These are phyloP conservation scores for Neurospora sp. DNA, from an alignment of 495 filamentous ascomycete species.

Conservation along the genomic window DNA sequence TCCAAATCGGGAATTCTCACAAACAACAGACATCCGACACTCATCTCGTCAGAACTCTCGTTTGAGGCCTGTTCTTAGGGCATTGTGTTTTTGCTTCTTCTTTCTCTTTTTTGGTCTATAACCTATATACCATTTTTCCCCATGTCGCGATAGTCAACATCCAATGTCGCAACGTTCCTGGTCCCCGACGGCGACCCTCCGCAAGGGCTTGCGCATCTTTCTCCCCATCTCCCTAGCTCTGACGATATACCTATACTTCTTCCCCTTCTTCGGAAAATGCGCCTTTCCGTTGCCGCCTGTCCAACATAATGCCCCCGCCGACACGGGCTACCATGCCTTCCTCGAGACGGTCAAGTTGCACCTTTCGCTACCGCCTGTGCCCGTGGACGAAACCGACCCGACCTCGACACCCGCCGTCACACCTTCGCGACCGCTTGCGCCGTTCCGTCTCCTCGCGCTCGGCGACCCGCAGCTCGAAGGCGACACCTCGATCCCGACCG, in stretches of 20 bases:
- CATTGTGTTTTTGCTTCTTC: neutral
- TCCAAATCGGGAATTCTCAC: neutral
- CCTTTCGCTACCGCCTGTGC: conserved; percentile 1
- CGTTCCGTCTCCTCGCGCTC: conserved; percentile 81
- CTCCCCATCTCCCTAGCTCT: conserved; percentile 58
- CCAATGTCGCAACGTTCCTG: neutral
- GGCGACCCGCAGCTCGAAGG: conserved; percentile 95
- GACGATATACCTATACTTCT: conserved; percentile 77
- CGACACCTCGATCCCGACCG: conserved; percentile 65
- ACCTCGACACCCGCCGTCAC: conserved; percentile 2
- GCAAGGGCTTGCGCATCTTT: conserved; percentile 53
- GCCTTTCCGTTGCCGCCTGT: conserved; percentile 57
- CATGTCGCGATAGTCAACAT: neutral
- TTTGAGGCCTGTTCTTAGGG: neutral
- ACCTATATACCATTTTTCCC: neutral
- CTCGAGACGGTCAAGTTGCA: conserved; percentile 42
- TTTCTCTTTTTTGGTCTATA: neutral
- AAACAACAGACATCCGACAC: neutral
- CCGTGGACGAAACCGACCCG: conserved; percentile 10
- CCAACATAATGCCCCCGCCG: conserved; percentile 10
- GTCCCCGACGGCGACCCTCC: conserved; percentile 48
- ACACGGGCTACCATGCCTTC: conserved; percentile 25
- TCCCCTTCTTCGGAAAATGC: conserved; percentile 74
- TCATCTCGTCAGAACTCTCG: neutral
- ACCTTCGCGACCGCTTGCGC: conserved; percentile 39